Evolutionary conservation across 2,329 filamentous ascomycete genomes (phyloP).

Genomic region (Ophiosphaerella korrae): DNA sequence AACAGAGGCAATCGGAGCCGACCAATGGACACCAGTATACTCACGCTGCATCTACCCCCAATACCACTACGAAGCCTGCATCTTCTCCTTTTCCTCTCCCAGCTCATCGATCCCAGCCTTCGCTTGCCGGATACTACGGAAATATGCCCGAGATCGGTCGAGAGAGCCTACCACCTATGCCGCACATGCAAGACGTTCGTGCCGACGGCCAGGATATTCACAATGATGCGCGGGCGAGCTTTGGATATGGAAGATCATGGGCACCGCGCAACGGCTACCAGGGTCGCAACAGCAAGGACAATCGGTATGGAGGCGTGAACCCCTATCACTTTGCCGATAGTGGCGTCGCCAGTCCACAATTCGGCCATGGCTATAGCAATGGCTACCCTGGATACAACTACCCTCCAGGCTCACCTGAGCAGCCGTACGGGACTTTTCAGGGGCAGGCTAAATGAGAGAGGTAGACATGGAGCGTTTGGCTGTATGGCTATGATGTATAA

Average conservation of each 20-base stretch:
- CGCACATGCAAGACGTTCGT: slow-evolving; percentile 11
- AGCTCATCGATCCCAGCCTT: slow-evolving; percentile 31
- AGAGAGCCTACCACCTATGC: slow-evolving; percentile 14
- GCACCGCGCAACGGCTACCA: slow-evolving; percentile 13
- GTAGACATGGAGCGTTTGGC: background rate
- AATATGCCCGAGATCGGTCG: slow-evolving; percentile 12
- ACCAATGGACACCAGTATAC: slow-evolving; percentile 5
- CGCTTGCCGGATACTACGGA: slow-evolving; percentile 26
- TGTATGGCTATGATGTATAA: too few species aligned
- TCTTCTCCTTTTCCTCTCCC: slow-evolving; percentile 10
- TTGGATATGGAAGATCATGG: slow-evolving; percentile 24
- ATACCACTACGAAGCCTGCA: slow-evolving; percentile 4
- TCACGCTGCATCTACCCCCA: slow-evolving; percentile 2
- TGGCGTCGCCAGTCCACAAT: slow-evolving; percentile 11
- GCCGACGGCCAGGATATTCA: slow-evolving; percentile 18
- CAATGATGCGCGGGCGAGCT: slow-evolving; percentile 19
- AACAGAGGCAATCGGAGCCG: slow-evolving; percentile 19
- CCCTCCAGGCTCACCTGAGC: slow-evolving; percentile 18
- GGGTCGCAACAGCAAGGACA: slow-evolving; percentile 29
- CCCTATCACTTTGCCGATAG: slow-evolving; percentile 25
- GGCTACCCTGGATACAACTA: slow-evolving; percentile 22
- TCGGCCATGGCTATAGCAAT: slow-evolving; percentile 21
- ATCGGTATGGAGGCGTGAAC: slow-evolving; percentile 24
- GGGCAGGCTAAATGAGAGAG: slow-evolving; percentile 16
- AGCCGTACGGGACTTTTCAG: slow-evolving; percentile 23